Evolutionary conservation across 345 rosid species (phyloP).

Genomic region (Salix dunnii): DNA sequence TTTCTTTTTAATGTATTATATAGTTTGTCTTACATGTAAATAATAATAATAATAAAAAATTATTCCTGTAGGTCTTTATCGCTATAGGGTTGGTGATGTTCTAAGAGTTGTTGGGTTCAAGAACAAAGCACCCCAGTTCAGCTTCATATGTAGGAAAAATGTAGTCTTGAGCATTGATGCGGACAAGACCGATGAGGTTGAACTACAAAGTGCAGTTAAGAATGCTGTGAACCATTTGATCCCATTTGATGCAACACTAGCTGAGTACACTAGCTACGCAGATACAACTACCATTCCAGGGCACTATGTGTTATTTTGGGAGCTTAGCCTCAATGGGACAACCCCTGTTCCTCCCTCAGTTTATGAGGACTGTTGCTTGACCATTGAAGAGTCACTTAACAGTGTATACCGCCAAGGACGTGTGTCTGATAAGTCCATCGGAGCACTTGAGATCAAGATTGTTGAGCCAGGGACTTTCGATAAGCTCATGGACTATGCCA

Average conservation of each 20-base stretch:
- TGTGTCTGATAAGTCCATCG: constrained; percentile 80
- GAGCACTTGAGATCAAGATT: constrained; percentile 84
- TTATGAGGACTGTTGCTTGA: constrained; percentile 85
- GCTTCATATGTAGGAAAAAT: constrained; percentile 89
- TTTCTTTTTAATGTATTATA: not conserved
- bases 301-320: constrained; percentile 91
- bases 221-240: constrained; percentile 74
- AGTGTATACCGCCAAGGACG: constrained; percentile 94
- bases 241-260: constrained; percentile 67
- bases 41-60: not conserved
- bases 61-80: constrained; percentile 56
- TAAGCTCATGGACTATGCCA: constrained; percentile 95
- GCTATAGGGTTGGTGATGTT: constrained; percentile 96
- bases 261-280: constrained; percentile 89
- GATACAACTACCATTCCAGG: constrained; percentile 76
- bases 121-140: constrained; percentile 92
- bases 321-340: constrained; percentile 54
- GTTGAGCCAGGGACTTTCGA: constrained; percentile 92
- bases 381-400: constrained; percentile 87
- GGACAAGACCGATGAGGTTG: constrained; percentile 97
- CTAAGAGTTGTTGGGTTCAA: constrained; percentile 89
- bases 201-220: constrained; percentile 84
- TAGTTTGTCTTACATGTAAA: not conserved
- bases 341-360: constrained; percentile 88
- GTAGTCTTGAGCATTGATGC: constrained; percentile 86